phyloP scores from a whole-genome alignment of 176 grass and related monocot species.

The Ensete ventricosum region DNA sequence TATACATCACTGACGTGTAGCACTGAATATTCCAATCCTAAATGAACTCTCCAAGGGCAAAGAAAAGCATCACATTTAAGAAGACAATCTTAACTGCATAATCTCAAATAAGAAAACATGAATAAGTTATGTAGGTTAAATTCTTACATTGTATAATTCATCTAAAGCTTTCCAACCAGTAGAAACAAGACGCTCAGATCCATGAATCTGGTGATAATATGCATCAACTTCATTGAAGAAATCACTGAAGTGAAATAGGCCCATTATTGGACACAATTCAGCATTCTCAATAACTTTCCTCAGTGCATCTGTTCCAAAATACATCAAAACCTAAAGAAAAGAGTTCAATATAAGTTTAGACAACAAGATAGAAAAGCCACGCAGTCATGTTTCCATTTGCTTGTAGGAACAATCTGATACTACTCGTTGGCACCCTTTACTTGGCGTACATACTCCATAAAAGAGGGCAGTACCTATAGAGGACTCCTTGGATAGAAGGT shows the following conservation, averaged over 20 bases:
- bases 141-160: constrained; percentile 66
- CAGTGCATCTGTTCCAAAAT: constrained; percentile 66
- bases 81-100: not conserved
- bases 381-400: not conserved
- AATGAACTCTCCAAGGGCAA: constrained; percentile 13
- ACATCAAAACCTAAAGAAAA: constrained; percentile 70
- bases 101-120: not conserved
- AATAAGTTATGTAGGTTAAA: not conserved
- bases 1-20: not conserved
- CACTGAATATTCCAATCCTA: not conserved
- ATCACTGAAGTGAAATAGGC: constrained; percentile 68
- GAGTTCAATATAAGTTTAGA: not conserved
- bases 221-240: constrained; percentile 72
- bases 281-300: constrained; percentile 66
- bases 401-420: not conserved
- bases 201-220: constrained; percentile 62
- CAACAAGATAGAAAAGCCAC: too few relatives aligned
- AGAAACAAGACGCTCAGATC: constrained; percentile 46
- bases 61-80: not conserved
- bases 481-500: too few relatives aligned
- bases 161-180: constrained; percentile 87
- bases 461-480: too few relatives aligned
- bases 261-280: constrained; percentile 87
- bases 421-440: too few relatives aligned
- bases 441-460: too few relatives aligned